Evolutionary conservation across 768 basidiomycete species (phyloP).

Genomic region (Leucosporidium scottii): DNA sequence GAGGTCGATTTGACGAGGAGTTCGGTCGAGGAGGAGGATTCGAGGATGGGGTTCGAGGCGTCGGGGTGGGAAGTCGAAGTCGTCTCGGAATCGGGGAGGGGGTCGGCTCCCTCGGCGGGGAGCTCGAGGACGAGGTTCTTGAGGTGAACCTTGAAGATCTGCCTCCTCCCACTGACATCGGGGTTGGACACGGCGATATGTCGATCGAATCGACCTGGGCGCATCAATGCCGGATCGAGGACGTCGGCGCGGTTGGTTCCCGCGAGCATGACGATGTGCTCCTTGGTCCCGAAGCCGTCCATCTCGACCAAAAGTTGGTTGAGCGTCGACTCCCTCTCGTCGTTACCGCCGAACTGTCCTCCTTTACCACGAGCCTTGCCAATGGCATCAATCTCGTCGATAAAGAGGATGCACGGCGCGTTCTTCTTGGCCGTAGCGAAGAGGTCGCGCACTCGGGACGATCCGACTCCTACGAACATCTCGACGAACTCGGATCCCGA

Average conservation of each 20-base stretch:
- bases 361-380: conserved; percentile 81
- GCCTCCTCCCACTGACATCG: conserved; percentile 84
- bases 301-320: conserved; percentile 98
- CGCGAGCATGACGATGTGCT: conserved; percentile 91
- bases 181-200: conserved; percentile 93
- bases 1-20: background rate
- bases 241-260: conserved; percentile 97
- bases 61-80: background rate
- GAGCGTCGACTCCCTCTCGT: conserved; percentile 93
- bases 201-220: conserved; percentile 94
- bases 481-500: conserved; percentile 99
- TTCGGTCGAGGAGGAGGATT: background rate
- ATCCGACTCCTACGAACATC: conserved; percentile 99
- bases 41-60: conserved; percentile 1
- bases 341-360: conserved; percentile 82
- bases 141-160: conserved; percentile 90
- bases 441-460: conserved; percentile 91
- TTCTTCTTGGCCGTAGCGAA: conserved; percentile 97
- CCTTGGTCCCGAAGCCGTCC: conserved; percentile 97
- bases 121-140: conserved; percentile 34
- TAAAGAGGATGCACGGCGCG: conserved; percentile 96
- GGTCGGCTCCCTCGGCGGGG: conserved; percentile 3
- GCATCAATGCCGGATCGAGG: conserved; percentile 87
- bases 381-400: conserved; percentile 99
- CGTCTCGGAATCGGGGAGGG: background rate